Conservation (phyloP, 2,329 filamentous ascomycete genomes). For the Neospermospora avenae region DNA sequence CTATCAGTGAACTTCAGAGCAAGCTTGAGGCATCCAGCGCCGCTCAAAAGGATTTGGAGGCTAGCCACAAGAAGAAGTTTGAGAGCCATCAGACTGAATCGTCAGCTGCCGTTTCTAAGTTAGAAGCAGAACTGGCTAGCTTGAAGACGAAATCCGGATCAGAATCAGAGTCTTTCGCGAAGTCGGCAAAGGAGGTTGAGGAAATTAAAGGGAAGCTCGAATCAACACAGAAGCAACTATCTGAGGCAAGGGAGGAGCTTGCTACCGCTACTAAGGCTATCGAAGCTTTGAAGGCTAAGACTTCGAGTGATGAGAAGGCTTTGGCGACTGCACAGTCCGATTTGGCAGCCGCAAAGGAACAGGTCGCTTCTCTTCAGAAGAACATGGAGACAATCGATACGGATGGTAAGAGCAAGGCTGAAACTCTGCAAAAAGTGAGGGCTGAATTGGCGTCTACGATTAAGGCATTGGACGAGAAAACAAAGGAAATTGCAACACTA, state of each 20-base stretch:
- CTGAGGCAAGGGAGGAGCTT: slow-evolving; percentile 38
- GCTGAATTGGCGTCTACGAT: slow-evolving; percentile 29
- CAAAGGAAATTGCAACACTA: slow-evolving; percentile 42
- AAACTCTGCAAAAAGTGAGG: slow-evolving; percentile 30
- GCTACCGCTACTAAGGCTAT: slow-evolving; percentile 22
- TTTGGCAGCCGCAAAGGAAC: slow-evolving; percentile 39
- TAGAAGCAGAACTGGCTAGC: slow-evolving; percentile 51
- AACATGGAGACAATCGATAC: slow-evolving; percentile 47
- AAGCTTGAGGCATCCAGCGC: slow-evolving; percentile 52
- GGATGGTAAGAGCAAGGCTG: slow-evolving; percentile 37
- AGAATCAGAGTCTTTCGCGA: slow-evolving; percentile 19
- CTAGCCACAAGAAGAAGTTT: slow-evolving; percentile 43
- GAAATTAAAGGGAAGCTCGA: slow-evolving; percentile 49
- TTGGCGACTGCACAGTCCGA: slow-evolving; percentile 39
- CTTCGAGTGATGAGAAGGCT: slow-evolving; percentile 41
- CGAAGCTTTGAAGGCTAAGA: slow-evolving; percentile 44
- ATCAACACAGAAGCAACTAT: slow-evolving; percentile 39
- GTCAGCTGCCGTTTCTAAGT: slow-evolving; percentile 44
- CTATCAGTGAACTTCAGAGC: slow-evolving; percentile 48
- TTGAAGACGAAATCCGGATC: slow-evolving; percentile 47
- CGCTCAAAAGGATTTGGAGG: slow-evolving; percentile 45
- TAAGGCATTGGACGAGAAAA: slow-evolving; percentile 33
- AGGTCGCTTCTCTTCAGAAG: slow-evolving; percentile 47
- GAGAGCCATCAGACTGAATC: slow-evolving; percentile 46
- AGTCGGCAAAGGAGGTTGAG: slow-evolving; percentile 41